Evolutionary conservation across 2,329 filamentous ascomycete genomes (phyloP).

Genomic region (Ceratocystis harringtonii): DNA sequence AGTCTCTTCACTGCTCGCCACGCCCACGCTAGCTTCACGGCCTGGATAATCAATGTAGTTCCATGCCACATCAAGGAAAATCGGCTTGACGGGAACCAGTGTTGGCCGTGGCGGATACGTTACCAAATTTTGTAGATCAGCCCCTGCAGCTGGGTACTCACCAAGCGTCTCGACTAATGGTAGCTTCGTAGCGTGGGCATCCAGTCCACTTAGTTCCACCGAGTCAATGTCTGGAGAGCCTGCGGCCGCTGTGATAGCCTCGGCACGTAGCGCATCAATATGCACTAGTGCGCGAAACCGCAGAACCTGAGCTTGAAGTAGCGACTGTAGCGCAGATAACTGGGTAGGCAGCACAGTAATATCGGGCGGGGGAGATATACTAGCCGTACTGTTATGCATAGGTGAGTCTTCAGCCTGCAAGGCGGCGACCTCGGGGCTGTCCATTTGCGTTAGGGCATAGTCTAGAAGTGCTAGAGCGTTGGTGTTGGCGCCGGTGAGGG

Average conservation of each 20-base stretch:
- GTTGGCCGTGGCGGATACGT: slow-evolving; percentile 68
- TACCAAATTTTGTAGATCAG: slow-evolving; percentile 68
- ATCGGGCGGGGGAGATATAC: slow-evolving; percentile 39
- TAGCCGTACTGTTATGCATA: slow-evolving; percentile 21
- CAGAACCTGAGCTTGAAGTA: slow-evolving; percentile 57
- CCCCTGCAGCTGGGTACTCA: slow-evolving; percentile 51
- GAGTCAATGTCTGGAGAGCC: too few species aligned
- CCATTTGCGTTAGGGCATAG: slow-evolving; percentile 47
- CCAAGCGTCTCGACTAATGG: slow-evolving; percentile 62
- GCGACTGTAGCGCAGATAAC: slow-evolving; percentile 40
- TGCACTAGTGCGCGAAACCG: slow-evolving; percentile 78
- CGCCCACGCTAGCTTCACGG: slow-evolving; percentile 26
- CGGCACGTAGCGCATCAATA: slow-evolving; percentile 49
- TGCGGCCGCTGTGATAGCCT: slow-evolving; percentile 28
- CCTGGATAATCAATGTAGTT: slow-evolving; percentile 92
- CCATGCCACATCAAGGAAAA: slow-evolving; percentile 94
- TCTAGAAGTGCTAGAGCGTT: slow-evolving; percentile 78
- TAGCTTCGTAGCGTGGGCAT: slow-evolving; percentile 17
- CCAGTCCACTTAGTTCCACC: not conserved
- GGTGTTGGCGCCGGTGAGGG: slow-evolving; percentile 52
- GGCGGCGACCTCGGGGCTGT: slow-evolving; percentile 36
- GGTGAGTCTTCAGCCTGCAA: slow-evolving; percentile 22
- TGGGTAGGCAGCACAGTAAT: slow-evolving; percentile 51
- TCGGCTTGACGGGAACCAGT: slow-evolving; percentile 76
- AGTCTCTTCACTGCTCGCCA: slow-evolving; percentile 25